Conservation (phyloP, 2,329 filamentous ascomycete species). For the Cercospora canescens region DNA sequence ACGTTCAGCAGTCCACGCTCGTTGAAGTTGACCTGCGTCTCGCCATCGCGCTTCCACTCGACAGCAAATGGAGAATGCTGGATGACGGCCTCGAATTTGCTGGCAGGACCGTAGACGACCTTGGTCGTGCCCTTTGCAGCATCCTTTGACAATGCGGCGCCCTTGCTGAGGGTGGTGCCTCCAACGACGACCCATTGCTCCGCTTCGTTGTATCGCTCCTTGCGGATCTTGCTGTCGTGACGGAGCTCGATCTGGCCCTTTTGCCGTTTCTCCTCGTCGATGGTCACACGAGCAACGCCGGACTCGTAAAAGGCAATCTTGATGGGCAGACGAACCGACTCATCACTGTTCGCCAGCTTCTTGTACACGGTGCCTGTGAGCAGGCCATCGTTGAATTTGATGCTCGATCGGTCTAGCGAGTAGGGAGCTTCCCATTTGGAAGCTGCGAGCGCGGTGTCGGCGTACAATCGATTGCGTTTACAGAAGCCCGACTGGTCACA, state of each 20-base stretch:
- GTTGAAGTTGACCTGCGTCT: conserved; percentile 84
- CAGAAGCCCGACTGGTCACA: conserved; percentile 97
- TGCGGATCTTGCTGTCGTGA: conserved; percentile 78
- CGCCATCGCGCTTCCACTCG: conserved; percentile 81
- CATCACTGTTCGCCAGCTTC: conserved; percentile 63
- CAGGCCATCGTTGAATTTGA: conserved; percentile 76
- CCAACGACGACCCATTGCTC: conserved; percentile 85
- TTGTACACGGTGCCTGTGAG: conserved; percentile 82
- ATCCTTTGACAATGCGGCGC: conserved; percentile 67
- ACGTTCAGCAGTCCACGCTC: conserved; percentile 86
- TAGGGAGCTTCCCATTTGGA: conserved; percentile 81
- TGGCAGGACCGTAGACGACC: conserved; percentile 75
- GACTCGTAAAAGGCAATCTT: conserved; percentile 87
- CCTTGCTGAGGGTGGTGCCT: conserved; percentile 70
- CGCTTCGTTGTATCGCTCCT: conserved; percentile 92
- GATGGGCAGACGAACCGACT: conserved; percentile 76
- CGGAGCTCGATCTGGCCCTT: conserved; percentile 87
- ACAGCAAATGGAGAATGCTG: conserved; percentile 79
- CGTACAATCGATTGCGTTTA: conserved; percentile 87
- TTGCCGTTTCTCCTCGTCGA: conserved; percentile 88
- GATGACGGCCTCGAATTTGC: conserved; percentile 79
- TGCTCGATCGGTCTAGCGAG: conserved; percentile 67
- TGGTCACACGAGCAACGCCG: conserved; percentile 79
- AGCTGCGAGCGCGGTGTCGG: conserved; percentile 69
- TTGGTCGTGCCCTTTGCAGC: conserved; percentile 67